Percentiles rank a stretch among this genome's conserved stretches.
phyloP scores from a whole-genome alignment of 2,329 filamentous ascomycete species.

The Sordariomycetes sp. region DNA sequence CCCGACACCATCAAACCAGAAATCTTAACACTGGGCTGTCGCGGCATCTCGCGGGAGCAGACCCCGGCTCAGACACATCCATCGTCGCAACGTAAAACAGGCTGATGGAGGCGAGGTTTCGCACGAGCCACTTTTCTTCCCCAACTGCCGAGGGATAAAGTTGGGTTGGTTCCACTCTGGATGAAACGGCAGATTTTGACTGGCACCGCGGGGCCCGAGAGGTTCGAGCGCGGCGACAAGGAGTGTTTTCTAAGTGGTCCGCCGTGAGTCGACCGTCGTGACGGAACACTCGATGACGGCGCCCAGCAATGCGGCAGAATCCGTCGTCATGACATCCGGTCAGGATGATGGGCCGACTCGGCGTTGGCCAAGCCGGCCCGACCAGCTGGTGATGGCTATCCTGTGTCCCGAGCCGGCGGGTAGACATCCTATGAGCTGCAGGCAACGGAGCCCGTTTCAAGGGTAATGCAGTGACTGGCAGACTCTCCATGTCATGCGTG shows the following conservation, averaged over 20 bases:
- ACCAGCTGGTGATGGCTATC: neutral
- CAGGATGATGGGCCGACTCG: neutral
- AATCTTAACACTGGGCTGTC: neutral
- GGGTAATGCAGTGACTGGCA: neutral
- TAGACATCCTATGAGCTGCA: neutral
- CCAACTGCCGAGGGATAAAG: conserved; percentile 10
- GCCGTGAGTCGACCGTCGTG: no score
- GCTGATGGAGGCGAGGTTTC: conserved; percentile 26
- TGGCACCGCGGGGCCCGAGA: no score
- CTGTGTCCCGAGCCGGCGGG: neutral
- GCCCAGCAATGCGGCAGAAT: no score
- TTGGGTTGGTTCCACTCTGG: conserved; percentile 1
- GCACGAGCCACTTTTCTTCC: conserved; percentile 8
- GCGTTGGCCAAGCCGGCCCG: neutral
- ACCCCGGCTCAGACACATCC: neutral
- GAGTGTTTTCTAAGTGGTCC: no score
- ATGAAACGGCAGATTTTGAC: neutral
- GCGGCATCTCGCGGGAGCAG: neutral
- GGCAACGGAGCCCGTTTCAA: neutral
- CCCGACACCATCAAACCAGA: neutral
- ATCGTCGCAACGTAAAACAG: conserved; percentile 15
- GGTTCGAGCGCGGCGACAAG: no score
- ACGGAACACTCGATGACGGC: no score
- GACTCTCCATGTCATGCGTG: neutral
- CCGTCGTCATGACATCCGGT: no score